A percentile compares a stretch with the other conserved stretches of the same genome.
Evolutionary conservation across 2,329 filamentous ascomycete genomes (phyloP).

Genomic region (Alternaria infectoria): DNA sequence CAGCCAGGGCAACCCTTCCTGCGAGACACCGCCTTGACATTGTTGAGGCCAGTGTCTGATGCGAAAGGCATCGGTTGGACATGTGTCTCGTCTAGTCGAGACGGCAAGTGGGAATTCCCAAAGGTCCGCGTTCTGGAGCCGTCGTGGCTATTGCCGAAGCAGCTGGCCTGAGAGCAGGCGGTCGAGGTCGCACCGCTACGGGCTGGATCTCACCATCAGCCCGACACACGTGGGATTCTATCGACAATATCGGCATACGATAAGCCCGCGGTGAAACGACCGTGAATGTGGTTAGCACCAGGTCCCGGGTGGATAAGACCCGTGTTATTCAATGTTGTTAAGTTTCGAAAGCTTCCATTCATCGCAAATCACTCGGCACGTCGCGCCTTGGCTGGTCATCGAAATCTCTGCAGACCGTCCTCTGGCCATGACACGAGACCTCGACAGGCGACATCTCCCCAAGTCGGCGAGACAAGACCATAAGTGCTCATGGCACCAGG

Average conservation of each 20-base stretch:
- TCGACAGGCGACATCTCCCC: not conserved
- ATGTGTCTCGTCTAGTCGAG: slow-evolving; percentile 35
- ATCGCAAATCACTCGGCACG: slow-evolving; percentile 9
- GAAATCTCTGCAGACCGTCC: slow-evolving; percentile 13
- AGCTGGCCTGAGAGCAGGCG: slow-evolving; percentile 21
- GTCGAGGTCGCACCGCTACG: slow-evolving; percentile 29
- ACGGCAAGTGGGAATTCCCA: slow-evolving; percentile 41
- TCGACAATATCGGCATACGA: slow-evolving; percentile 9
- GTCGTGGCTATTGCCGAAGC: slow-evolving; percentile 26
- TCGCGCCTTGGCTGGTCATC: slow-evolving; percentile 12
- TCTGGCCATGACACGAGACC: slow-evolving; percentile 7
- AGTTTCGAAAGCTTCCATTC: slow-evolving; percentile 8
- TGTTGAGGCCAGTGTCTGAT: slow-evolving; percentile 15
- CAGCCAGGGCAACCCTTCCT: slow-evolving; percentile 29
- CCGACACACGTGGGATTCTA: slow-evolving; percentile 9
- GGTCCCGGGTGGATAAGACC: slow-evolving; percentile 2
- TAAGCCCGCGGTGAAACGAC: slow-evolving; percentile 10
- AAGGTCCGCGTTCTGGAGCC: slow-evolving; percentile 42
- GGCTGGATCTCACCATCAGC: slow-evolving; percentile 7
- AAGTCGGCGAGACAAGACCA: slow-evolving; percentile 9
- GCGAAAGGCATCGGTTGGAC: slow-evolving; percentile 19
- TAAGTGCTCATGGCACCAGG: slow-evolving; percentile 12
- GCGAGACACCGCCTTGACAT: slow-evolving; percentile 26
- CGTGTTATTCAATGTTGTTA: slow-evolving; percentile 3
- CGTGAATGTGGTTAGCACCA: slow-evolving; percentile 8